A percentile compares a stretch with the other conserved stretches of the same genome.
phyloP scores from a whole-genome alignment of 768 basidiomycete genomes.

The Panellus pusillus region DNA sequence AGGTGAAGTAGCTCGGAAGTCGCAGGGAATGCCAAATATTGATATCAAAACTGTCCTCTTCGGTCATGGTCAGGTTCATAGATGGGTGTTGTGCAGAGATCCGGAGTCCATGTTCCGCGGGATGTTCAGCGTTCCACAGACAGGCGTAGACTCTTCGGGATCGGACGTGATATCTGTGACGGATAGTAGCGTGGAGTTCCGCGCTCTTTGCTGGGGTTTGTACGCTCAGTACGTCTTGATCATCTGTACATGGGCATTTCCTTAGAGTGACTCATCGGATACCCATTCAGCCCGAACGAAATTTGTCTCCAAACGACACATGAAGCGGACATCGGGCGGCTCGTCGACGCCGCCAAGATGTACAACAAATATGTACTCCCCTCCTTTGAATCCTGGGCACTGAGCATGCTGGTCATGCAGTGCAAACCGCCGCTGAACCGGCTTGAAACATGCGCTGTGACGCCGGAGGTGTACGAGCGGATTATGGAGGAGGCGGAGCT shows the following conservation, averaged over 20 bases:
- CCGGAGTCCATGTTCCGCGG: not conserved
- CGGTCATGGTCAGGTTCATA: too few species aligned
- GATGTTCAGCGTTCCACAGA: not conserved
- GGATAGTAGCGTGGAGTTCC: not conserved
- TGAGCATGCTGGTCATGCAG: not conserved
- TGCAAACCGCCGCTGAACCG: not conserved
- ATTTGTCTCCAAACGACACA: not conserved
- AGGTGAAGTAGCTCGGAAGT: not conserved
- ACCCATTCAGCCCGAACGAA: not conserved
- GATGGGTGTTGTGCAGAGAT: not conserved
- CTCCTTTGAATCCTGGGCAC: slow-evolving; percentile 2
- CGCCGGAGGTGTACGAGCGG: too few species aligned
- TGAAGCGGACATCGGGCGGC: not conserved
- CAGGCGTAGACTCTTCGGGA: not conserved
- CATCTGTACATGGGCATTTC: not conserved
- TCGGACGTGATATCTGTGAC: not conserved
- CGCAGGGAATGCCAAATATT: too few species aligned
- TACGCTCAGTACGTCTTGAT: not conserved
- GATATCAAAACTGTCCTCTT: too few species aligned
- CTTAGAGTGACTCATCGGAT: not conserved
- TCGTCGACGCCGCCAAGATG: not conserved
- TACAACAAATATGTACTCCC: slow-evolving; percentile 3
- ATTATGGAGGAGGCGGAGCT: too few species aligned
- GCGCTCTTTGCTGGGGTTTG: not conserved
- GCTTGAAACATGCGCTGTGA: not conserved